Percentiles rank a stretch among this genome's conserved stretches.
These are phyloP conservation scores for Solanum clarkiae DNA, from an alignment of 257 asterid species.

Conservation along the genomic window DNA sequence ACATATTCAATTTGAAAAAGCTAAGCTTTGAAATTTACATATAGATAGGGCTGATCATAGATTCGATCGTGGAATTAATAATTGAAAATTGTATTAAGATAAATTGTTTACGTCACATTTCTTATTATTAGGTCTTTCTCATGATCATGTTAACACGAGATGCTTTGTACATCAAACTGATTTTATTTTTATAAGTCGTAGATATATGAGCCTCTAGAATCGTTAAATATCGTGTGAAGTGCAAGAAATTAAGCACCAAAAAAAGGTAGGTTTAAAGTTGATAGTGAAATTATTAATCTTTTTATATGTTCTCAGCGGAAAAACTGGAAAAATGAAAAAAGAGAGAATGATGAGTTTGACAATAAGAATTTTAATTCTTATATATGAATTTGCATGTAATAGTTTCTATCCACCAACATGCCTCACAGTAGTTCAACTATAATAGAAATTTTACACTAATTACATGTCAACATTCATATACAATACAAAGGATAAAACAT, in stretches of 20 bases:
- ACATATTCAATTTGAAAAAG: not conserved
- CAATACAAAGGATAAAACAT: not conserved
- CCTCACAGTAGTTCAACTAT: not conserved
- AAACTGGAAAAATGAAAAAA: not conserved
- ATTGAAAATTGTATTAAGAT: not conserved
- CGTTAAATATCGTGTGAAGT: not conserved
- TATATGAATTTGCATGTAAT: not conserved
- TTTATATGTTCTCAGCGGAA: not conserved
- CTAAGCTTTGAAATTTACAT: not conserved
- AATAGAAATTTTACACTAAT: not conserved
- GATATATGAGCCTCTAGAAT: not conserved
- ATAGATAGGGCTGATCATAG: not conserved
- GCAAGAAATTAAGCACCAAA: not conserved
- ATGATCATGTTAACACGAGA: accelerated
- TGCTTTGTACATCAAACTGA: not conserved
- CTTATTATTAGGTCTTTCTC: accelerated
- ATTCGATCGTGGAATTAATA: not conserved
- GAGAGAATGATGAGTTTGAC: not conserved
- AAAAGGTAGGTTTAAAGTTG: not conserved
- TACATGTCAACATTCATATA: too few species aligned
- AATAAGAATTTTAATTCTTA: not conserved
- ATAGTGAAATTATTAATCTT: not conserved
- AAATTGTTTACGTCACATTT: not conserved
- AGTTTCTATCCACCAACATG: not conserved
- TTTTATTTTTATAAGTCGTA: not conserved